These are phyloP conservation scores for Apiotrichum montevideense DNA, from an alignment of 1,284 basidiomycete genomes.

Conservation along the genomic window DNA sequence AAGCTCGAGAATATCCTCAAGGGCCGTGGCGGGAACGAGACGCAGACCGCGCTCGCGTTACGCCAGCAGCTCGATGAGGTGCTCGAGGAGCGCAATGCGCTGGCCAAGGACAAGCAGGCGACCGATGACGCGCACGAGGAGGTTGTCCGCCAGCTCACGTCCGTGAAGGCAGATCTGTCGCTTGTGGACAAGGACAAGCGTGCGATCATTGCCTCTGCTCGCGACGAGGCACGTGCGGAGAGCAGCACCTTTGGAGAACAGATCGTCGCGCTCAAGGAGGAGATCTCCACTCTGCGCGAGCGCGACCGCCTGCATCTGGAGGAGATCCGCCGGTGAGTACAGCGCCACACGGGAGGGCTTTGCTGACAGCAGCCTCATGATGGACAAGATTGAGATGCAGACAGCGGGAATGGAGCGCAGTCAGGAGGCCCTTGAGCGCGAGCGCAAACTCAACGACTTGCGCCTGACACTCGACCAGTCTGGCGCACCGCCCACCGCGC, in stretches of 20 bases:
- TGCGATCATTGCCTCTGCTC: slow-evolving; percentile 44
- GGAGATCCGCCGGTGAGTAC: slow-evolving; percentile 62
- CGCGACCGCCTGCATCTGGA: slow-evolving; percentile 88
- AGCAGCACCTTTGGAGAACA: slow-evolving; percentile 68
- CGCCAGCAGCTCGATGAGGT: slow-evolving; percentile 81
- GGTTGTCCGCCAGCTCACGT: slow-evolving; percentile 63
- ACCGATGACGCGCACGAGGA: slow-evolving; percentile 57
- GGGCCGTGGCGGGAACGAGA: slow-evolving; percentile 71
- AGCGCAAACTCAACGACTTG: slow-evolving; percentile 55
- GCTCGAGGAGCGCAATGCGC: slow-evolving; percentile 68
- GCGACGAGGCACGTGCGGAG: slow-evolving; percentile 83
- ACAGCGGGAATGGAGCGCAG: slow-evolving; percentile 76
- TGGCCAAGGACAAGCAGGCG: slow-evolving; percentile 54
- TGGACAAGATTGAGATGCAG: slow-evolving; percentile 88
- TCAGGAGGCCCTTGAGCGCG: slow-evolving; percentile 69
- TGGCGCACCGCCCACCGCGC: slow-evolving; percentile 72
- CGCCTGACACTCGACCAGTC: slow-evolving; percentile 65
- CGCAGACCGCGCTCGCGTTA: slow-evolving; percentile 79
- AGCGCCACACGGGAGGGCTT: not conserved
- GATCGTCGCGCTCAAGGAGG: slow-evolving; percentile 58
- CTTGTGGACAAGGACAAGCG: slow-evolving; percentile 50
- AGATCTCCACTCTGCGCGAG: slow-evolving; percentile 67
- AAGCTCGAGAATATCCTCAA: slow-evolving; percentile 82
- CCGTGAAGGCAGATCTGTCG: slow-evolving; percentile 70
- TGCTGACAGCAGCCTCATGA: slow-evolving; percentile 52